Conservation (phyloP, 768 basidiomycete species). For the Lanmaoa rubissima region DNA sequence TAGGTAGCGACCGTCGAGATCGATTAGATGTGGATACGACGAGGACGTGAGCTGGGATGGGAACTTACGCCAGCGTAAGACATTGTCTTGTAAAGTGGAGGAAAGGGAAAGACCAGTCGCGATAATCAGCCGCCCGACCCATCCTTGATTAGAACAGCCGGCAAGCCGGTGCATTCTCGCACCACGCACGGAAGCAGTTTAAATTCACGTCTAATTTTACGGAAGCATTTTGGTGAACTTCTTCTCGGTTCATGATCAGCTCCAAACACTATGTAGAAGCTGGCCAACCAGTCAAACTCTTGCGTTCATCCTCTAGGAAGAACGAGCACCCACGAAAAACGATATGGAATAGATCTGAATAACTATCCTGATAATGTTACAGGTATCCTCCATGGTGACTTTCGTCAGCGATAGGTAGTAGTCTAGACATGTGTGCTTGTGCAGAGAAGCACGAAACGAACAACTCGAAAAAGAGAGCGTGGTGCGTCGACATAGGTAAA, state of each 20-base stretch:
- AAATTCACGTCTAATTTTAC: neutral
- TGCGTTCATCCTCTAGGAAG: neutral
- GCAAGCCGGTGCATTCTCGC: neutral
- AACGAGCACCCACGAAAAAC: neutral
- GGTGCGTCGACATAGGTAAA: constrained; percentile 2
- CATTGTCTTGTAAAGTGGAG: constrained; percentile 6
- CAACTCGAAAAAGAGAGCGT: neutral
- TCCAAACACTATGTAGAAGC: neutral
- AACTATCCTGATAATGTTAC: constrained; percentile 34
- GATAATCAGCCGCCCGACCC: constrained; percentile 8
- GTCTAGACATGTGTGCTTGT: constrained; percentile 16
- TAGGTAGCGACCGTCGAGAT: neutral
- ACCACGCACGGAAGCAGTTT: neutral
- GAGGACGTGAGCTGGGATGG: neutral
- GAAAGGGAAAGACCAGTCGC: neutral
- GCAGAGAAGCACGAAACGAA: neutral
- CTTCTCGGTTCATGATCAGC: neutral
- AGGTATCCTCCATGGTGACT: constrained; percentile 31
- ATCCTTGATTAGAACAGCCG: neutral
- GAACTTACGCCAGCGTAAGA: constrained; percentile 21
- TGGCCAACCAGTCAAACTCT: neutral
- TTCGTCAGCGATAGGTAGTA: neutral
- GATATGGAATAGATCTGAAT: constrained; percentile 7
- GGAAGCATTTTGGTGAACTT: neutral
- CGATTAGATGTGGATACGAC: neutral